Evolutionary conservation across 176 grass and related monocot genomes (phyloP).

Genomic region (Oryza meridionalis): DNA sequence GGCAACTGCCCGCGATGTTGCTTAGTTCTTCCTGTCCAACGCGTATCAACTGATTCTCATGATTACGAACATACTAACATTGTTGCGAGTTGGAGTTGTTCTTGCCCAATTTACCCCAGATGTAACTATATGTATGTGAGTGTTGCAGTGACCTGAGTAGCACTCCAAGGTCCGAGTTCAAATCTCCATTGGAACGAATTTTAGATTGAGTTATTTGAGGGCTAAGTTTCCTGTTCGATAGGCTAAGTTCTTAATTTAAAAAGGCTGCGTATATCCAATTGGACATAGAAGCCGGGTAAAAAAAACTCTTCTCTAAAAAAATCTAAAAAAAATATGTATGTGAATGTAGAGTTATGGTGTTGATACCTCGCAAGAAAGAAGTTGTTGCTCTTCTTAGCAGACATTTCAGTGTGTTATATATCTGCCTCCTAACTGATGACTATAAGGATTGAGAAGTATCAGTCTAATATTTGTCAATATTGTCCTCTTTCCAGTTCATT

Average conservation of each 20-base stretch:
- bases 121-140: not conserved
- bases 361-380: not conserved
- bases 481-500: conserved; percentile 55
- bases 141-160: not conserved
- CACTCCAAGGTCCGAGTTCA: too few relatives aligned
- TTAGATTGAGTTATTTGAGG: too few relatives aligned
- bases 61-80: not conserved
- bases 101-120: not conserved
- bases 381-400: not conserved
- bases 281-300: too few relatives aligned
- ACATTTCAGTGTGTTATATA: not conserved
- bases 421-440: not conserved
- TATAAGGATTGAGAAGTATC: not conserved
- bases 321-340: not conserved
- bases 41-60: not conserved
- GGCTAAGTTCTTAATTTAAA: too few relatives aligned
- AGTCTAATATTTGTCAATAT: conserved; percentile 30
- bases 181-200: too few relatives aligned
- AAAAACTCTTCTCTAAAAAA: too few relatives aligned
- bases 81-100: not conserved
- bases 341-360: not conserved
- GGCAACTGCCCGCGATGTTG: not conserved
- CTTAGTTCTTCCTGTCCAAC: not conserved
- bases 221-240: too few relatives aligned
- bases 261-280: too few relatives aligned